These are phyloP conservation scores for Cynara cardunculus DNA, from an alignment of 129 eudicot species.

Conservation along the genomic window DNA sequence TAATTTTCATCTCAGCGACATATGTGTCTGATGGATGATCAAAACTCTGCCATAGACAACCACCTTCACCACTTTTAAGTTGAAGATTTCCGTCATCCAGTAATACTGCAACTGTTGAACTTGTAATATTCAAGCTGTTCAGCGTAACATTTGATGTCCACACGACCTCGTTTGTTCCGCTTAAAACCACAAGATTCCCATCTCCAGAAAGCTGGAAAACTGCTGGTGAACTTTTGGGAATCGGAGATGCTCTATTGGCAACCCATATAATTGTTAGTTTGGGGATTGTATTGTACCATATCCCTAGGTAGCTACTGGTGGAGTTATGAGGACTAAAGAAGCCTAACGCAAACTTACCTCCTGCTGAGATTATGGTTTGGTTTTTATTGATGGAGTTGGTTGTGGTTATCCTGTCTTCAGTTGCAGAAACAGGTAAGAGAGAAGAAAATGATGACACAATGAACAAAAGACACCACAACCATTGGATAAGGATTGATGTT, in stretches of 20 bases:
- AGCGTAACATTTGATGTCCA: slow-evolving; percentile 48
- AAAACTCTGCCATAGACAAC: slow-evolving; percentile 59
- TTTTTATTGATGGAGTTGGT: slow-evolving; percentile 32
- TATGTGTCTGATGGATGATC: slow-evolving; percentile 51
- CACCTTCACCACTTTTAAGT: slow-evolving; percentile 31
- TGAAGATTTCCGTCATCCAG: slow-evolving; percentile 49
- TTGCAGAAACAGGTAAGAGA: slow-evolving; percentile 8
- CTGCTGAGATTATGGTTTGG: slow-evolving; percentile 36
- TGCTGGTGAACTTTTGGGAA: slow-evolving; percentile 34
- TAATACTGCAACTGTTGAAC: slow-evolving; percentile 37
- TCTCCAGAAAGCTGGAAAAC: slow-evolving; percentile 34
- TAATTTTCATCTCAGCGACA: slow-evolving; percentile 46
- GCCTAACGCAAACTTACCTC: slow-evolving; percentile 48
- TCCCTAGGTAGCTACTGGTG: slow-evolving; percentile 44
- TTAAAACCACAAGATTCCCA: slow-evolving; percentile 43
- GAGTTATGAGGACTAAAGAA: slow-evolving; percentile 52
- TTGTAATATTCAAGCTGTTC: neutral
- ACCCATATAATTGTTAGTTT: slow-evolving; percentile 55
- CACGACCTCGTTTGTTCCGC: slow-evolving; percentile 22
- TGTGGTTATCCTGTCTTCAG: slow-evolving; percentile 28
- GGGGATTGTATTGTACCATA: slow-evolving; percentile 40
- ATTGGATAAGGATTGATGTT: slow-evolving; percentile 18
- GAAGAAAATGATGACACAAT: slow-evolving; percentile 15
- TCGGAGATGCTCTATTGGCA: slow-evolving; percentile 60
- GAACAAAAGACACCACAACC: slow-evolving; percentile 15